These are phyloP conservation scores for Polyporus arcularius DNA, from an alignment of 768 basidiomycete species.

Conservation along the genomic window DNA sequence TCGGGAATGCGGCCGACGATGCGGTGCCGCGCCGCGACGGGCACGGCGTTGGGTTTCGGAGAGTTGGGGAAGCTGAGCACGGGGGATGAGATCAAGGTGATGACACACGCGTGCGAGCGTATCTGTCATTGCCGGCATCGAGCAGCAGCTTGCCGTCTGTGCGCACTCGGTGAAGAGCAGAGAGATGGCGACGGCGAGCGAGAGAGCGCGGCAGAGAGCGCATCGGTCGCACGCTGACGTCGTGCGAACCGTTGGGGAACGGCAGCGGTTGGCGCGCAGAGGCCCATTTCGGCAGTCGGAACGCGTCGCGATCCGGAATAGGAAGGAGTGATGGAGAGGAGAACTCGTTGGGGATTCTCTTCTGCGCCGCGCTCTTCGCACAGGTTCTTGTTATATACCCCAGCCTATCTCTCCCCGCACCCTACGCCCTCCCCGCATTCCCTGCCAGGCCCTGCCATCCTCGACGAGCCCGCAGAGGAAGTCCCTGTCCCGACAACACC, in stretches of 20 bases:
- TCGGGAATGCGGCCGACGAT: no score
- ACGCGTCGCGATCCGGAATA: conserved; percentile 4
- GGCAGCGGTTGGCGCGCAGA: background rate
- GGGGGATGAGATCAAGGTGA: no score
- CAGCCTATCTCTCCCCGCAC: background rate
- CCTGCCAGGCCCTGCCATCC: background rate
- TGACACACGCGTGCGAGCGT: no score
- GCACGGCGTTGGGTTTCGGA: no score
- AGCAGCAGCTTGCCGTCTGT: no score
- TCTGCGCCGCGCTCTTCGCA: background rate
- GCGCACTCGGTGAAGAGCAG: background rate
- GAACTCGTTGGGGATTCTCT: conserved; percentile 15
- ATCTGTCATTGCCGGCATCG: no score
- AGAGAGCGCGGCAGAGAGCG: background rate
- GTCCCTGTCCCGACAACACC: background rate
- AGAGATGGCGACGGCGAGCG: background rate
- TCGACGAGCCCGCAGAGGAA: background rate
- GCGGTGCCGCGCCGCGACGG: no score
- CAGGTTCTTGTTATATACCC: conserved; percentile 12
- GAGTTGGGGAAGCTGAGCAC: no score
- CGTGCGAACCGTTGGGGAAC: background rate
- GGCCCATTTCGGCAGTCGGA: background rate
- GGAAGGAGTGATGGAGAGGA: background rate
- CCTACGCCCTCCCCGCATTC: conserved; percentile 1
- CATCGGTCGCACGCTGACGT: no score